phyloP scores from a whole-genome alignment of 2,329 filamentous ascomycete species.

The Apiospora aurea region DNA sequence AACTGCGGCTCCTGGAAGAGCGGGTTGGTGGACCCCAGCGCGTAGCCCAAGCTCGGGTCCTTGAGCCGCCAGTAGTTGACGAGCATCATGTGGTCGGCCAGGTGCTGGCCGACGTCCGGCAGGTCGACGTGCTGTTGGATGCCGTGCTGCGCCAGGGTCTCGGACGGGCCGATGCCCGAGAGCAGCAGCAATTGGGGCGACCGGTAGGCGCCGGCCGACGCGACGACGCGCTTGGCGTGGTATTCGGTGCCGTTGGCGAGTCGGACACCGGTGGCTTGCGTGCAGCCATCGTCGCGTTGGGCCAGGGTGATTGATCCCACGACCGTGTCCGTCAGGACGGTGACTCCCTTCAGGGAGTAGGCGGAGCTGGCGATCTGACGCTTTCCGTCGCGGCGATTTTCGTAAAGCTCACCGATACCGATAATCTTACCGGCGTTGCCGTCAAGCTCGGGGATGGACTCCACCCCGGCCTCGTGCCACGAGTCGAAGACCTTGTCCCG shows the following conservation, averaged over 20 bases:
- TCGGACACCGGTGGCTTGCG: neutral
- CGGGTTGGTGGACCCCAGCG: conserved; percentile 25
- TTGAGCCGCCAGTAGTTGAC: conserved; percentile 25
- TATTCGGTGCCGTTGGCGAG: conserved; percentile 3
- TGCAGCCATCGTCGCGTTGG: neutral
- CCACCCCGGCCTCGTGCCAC: conserved; percentile 50
- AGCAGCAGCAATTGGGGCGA: conserved; percentile 39
- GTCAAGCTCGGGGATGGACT: conserved; percentile 19
- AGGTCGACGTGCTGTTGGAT: conserved; percentile 40
- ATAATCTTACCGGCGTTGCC: neutral
- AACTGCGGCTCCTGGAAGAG: conserved; percentile 28
- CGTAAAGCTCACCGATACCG: conserved; percentile 1
- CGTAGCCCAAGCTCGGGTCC: conserved; percentile 26
- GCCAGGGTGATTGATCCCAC: neutral
- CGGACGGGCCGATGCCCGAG: conserved; percentile 38
- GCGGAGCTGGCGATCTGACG: conserved; percentile 8
- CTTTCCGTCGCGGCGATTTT: conserved; percentile 3
- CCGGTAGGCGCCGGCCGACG: conserved; percentile 26
- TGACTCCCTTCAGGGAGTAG: neutral
- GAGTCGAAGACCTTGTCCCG: conserved; percentile 43
- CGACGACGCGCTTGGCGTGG: neutral
- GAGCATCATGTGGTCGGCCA: conserved; percentile 20
- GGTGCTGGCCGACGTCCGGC: conserved; percentile 34
- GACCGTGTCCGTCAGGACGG: conserved; percentile 1
- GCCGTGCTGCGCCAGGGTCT: conserved; percentile 38